Evolutionary conservation across 2,329 filamentous ascomycete genomes (phyloP), one percentile per base, ranked within the genome.

Genomic region (Aspergillus tanneri): DNA sequence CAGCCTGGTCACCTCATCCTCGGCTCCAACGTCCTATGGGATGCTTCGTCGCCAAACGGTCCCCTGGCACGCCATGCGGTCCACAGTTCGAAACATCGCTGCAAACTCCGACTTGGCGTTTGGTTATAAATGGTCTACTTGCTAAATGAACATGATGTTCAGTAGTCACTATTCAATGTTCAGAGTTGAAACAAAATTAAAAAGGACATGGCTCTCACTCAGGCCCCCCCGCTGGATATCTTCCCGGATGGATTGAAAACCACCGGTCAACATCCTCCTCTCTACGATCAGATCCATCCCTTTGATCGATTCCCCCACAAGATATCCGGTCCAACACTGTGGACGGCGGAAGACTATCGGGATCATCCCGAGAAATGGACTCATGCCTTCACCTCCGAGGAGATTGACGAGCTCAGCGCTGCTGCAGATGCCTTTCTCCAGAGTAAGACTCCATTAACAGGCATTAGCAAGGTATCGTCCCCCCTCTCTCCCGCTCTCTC

Each of bases 251-350:
- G 83, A 8, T 74, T 85, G 59, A 84, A 81, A 61, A 86, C 84
- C 16, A 80, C 85, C 0, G 88, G 88, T 30, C 88, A 92, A 65
- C 85, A 88, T 57, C 75, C 80, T 19, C 88, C 88, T 1, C 67
- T 87, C 25, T 85, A 85, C 62, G 76, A 83, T 24, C 71, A 77
- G 7, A 69, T 92, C n/a, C 74, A 72, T 40, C 80, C 86, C 0
- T 92, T 89, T 66, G 75, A 79, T 0, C 77, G 79, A 12, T 92
- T 91, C 61, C 88, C 88, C 35, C 80, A 81, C 50, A 71, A 85
- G 51, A 89, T 91, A 64, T 77, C 77, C 0, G 87, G 87, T 9
- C 80, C 81, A 0, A 91, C 87, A 0, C 82, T 88, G 23, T 93
- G 88, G 88, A 76, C 79, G 45, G 77, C 79, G 4, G 78, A 82